Conservation (phyloP, 2,329 filamentous ascomycete species). For the Celoporthe dispersa region DNA sequence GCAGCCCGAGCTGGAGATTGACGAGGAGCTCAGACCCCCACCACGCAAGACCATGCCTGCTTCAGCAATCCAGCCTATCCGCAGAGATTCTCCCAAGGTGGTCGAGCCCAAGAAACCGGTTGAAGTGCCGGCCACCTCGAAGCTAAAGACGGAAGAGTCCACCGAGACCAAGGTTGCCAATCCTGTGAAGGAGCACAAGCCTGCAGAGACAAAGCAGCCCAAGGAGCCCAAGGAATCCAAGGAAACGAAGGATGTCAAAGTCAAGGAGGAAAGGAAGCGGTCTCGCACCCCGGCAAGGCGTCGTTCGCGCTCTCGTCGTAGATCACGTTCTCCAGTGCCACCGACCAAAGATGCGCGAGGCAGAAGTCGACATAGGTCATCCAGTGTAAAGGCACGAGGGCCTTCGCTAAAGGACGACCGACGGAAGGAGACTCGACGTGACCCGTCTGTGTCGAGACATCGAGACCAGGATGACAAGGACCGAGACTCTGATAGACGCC, state of each 20-base stretch:
- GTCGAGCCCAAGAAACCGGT: constrained; percentile 46
- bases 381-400: constrained; percentile 22
- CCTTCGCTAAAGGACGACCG: constrained; percentile 17
- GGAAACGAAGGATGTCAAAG: constrained; percentile 32
- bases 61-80: constrained; percentile 63
- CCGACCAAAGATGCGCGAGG: constrained; percentile 37
- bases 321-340: constrained; percentile 35
- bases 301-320: constrained; percentile 23
- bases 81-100: constrained; percentile 50
- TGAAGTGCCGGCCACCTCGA: constrained; percentile 33
- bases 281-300: constrained; percentile 19
- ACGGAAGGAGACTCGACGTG: constrained; percentile 20
- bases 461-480: constrained; percentile 39
- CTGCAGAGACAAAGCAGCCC: constrained; percentile 30
- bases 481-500: constrained; percentile 32
- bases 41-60: constrained; percentile 56
- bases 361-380: constrained; percentile 27
- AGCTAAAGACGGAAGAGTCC: constrained; percentile 28
- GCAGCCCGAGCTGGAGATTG: constrained; percentile 60
- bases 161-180: constrained; percentile 37
- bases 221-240: constrained; percentile 31
- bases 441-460: constrained; percentile 32
- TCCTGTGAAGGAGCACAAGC: constrained; percentile 34
- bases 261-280: constrained; percentile 30
- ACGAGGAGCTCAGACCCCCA: constrained; percentile 59